Percentiles rank a stretch among this genome's conserved stretches.
phyloP scores from a whole-genome alignment of 2,329 filamentous ascomycete genomes.

The Bimuria novae-zelandiae region DNA sequence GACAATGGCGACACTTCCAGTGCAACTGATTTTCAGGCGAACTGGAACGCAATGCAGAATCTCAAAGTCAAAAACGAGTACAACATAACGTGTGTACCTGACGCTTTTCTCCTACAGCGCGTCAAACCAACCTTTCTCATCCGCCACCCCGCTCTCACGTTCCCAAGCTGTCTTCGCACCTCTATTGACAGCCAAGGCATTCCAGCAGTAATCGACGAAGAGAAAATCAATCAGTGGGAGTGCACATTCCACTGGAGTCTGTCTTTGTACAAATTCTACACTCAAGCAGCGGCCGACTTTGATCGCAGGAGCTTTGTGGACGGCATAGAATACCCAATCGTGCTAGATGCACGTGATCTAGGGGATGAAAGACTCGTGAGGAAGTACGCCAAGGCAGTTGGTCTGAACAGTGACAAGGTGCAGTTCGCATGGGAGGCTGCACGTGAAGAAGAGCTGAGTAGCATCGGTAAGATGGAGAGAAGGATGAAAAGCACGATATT shows the following conservation, averaged over 20 bases:
- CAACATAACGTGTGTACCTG: slow-evolving; percentile 24
- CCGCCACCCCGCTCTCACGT: slow-evolving; percentile 24
- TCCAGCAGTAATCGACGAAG: not conserved
- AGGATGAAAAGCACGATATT: slow-evolving; percentile 29
- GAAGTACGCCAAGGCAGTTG: slow-evolving; percentile 21
- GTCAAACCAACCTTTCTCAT: slow-evolving; percentile 25
- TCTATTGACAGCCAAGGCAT: slow-evolving; percentile 19
- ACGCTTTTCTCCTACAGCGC: slow-evolving; percentile 9
- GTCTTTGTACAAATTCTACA: slow-evolving; percentile 19
- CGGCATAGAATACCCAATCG: slow-evolving; percentile 14
- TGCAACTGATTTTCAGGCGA: not conserved
- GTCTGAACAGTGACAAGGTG: slow-evolving; percentile 15
- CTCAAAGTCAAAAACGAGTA: not conserved
- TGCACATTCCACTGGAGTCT: slow-evolving; percentile 23
- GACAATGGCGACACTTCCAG: not conserved
- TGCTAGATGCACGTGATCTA: slow-evolving; percentile 27
- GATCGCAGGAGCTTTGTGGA: not conserved
- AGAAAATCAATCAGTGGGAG: slow-evolving; percentile 19
- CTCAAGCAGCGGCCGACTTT: not conserved
- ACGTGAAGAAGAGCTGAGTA: slow-evolving; percentile 9
- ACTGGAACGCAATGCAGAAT: not conserved
- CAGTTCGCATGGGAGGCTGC: slow-evolving; percentile 20
- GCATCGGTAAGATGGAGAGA: slow-evolving; percentile 9
- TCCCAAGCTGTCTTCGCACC: slow-evolving; percentile 23
- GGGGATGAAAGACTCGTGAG: slow-evolving; percentile 10